Base-by-base conservation (phyloP, 345 rosid species). In the Eucalyptus virginea region DNA sequence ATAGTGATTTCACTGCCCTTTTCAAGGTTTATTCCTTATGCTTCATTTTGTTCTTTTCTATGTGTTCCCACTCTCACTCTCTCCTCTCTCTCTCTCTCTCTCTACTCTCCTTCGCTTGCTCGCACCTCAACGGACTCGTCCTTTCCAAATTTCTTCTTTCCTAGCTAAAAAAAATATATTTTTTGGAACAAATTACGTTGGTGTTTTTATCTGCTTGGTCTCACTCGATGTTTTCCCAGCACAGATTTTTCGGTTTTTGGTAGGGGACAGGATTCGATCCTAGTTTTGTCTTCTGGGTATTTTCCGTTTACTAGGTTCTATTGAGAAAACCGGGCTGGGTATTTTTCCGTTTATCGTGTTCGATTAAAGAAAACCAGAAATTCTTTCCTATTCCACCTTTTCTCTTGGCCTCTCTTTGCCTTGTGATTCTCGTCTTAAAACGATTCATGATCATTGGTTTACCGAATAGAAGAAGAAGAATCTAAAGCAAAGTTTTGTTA, bases 21-120 rank as follows among this genome's bases (percentile, higher is more conserved):
- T 95, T 95, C 97, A 94, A 96, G 93, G 99, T 95, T 96, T 95
- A 96, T 97, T 96, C 98, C 95, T 96, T 96, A 44, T 96, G 40
- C 94, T 93, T 94, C 95, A 94, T 93, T 91, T 90, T 89, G 89
- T 93, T 91, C 90, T 88, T 91, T 95, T 90, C 93, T 89, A 87
- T 88, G 90, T 49, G 90, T 50, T 87, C 89, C 90, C 91, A 49
- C 92, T 93, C 93, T 92, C 94, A 89, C 90, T 90, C 88, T 49
- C 91, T 86, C 87, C 90, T 86, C 90, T 87, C 28, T 86, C 88
- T 90, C 88, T 83, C 45, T 42, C 67, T 44, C 69, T 52, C 50
- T 90, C 89, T 21, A 19, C 69, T 24, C 54, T 52, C 50, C 45
- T 37, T 17, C 81, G 51, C 88, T 90, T 88, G 88, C 81, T 89